phyloP scores from a whole-genome alignment of 106 monocot species.

The Dioscorea dumetorum region DNA sequence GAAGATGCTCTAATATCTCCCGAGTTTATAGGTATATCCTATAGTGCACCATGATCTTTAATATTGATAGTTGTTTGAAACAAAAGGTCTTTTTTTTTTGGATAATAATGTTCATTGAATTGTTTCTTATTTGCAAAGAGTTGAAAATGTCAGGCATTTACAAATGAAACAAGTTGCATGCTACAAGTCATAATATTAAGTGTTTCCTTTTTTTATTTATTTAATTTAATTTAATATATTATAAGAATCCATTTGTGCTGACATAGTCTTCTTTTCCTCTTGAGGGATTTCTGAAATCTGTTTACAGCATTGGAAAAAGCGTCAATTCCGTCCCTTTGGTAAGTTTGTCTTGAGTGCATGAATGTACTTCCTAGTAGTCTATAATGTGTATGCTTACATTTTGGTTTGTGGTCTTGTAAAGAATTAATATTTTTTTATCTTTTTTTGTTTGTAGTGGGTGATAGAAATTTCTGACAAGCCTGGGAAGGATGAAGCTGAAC shows the following conservation, averaged over 20 bases:
- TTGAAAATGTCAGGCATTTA: not conserved
- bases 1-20: conserved; percentile 71
- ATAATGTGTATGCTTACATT: not conserved
- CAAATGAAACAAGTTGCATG: not conserved
- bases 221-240: conserved; percentile 9
- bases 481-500: not conserved
- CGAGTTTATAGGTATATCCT: conserved; percentile 62
- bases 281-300: conserved; percentile 25
- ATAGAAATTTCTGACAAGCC: conserved; percentile 81
- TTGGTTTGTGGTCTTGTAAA: not conserved
- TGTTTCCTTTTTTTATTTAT: not conserved
- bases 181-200: not conserved
- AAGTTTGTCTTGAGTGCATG: conserved; percentile 3
- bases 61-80: not conserved
- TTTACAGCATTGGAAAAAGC: conserved; percentile 62
- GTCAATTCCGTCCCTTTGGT: conserved; percentile 60
- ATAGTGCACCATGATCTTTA: not conserved
- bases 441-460: conserved; percentile 44
- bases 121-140: not conserved
- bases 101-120: not conserved
- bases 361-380: not conserved
- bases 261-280: conserved; percentile 15
- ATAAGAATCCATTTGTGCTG: too few species aligned
- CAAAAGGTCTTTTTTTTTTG: too few species aligned
- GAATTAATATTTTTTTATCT: not conserved